phyloP scores from a whole-genome alignment of 768 basidiomycete genomes.

The Lactifluus hygrophoroides region DNA sequence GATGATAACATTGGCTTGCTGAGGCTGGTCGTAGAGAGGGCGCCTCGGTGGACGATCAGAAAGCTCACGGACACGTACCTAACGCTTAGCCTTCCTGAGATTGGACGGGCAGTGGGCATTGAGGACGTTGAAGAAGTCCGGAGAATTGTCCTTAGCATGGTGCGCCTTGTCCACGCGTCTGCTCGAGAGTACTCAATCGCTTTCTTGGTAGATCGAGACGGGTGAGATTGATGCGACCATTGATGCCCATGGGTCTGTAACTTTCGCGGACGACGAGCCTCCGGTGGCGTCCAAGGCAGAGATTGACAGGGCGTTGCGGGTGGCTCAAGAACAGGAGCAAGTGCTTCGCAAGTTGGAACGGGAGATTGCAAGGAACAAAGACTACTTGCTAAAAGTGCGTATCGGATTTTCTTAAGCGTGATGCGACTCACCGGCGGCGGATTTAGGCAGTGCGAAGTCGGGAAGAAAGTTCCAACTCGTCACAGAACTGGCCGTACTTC shows the following conservation, averaged over 20 bases:
- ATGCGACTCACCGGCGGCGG: not conserved
- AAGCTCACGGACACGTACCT: conserved; percentile 79
- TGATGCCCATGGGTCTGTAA: conserved; percentile 60
- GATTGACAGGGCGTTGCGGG: conserved; percentile 48
- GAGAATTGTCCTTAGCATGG: conserved; percentile 64
- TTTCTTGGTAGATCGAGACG: conserved; percentile 52
- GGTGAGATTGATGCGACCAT: conserved; percentile 64
- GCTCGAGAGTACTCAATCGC: too few species aligned
- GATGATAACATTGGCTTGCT: conserved; percentile 71
- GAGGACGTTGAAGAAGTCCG: conserved; percentile 47
- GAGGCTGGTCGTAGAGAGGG: conserved; percentile 53
- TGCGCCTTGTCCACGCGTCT: conserved; percentile 27
- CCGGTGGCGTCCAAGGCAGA: conserved; percentile 50
- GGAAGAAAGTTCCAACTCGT: conserved; percentile 8
- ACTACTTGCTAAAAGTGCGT: conserved; percentile 63
- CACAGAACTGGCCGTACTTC: conserved; percentile 11
- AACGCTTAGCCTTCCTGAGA: conserved; percentile 65
- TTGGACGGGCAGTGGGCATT: conserved; percentile 48
- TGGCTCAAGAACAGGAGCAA: conserved; percentile 47
- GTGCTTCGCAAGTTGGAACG: conserved; percentile 43
- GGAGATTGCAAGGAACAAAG: conserved; percentile 54
- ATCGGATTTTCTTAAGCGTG: not conserved
- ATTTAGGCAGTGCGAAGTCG: conserved; percentile 19
- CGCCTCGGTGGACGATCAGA: conserved; percentile 71
- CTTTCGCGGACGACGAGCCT: conserved; percentile 56